A percentile compares a stretch with the other conserved stretches of the same genome.
These are phyloP conservation scores for Termitomyces sp. DNA, from an alignment of 768 basidiomycete species.

Conservation along the genomic window DNA sequence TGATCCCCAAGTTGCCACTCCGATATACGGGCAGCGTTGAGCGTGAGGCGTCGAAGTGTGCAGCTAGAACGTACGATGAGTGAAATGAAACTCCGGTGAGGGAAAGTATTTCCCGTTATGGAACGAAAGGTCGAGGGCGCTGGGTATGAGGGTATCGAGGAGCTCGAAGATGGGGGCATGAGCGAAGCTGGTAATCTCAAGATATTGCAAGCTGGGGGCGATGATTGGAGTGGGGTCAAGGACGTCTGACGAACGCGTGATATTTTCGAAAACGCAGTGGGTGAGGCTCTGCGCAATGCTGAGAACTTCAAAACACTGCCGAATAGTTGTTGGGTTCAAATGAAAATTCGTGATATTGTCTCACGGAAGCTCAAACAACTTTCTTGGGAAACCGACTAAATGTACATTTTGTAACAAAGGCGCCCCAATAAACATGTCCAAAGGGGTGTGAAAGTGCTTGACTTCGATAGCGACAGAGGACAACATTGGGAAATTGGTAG, in stretches of 20 bases:
- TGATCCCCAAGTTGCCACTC: slow-evolving; percentile 15
- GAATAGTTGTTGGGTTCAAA: slow-evolving; percentile 14
- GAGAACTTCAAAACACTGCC: slow-evolving; percentile 14
- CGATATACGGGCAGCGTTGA: slow-evolving; percentile 12
- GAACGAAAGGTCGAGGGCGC: slow-evolving; percentile 8
- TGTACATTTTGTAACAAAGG: slow-evolving; percentile 11
- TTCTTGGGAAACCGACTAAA: slow-evolving; percentile 10
- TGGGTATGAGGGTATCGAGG: slow-evolving; percentile 13
- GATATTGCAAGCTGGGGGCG: slow-evolving; percentile 8
- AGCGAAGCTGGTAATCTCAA: slow-evolving; percentile 13
- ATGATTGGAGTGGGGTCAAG: slow-evolving; percentile 13
- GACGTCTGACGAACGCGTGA: slow-evolving; percentile 15
- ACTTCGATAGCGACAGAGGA: slow-evolving; percentile 5
- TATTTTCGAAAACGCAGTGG: slow-evolving; percentile 14
- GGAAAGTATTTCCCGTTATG: slow-evolving; percentile 15
- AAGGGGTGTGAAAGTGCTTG: slow-evolving; percentile 1
- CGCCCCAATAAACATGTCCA: slow-evolving; percentile 10
- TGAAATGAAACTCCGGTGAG: slow-evolving; percentile 17
- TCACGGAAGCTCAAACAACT: slow-evolving; percentile 9
- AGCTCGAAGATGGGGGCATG: slow-evolving; percentile 15
- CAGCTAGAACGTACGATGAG: slow-evolving; percentile 14
- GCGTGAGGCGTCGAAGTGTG: slow-evolving; percentile 6
- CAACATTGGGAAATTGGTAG: slow-evolving; percentile 10
- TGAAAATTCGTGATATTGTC: slow-evolving; percentile 12
- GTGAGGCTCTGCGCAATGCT: slow-evolving; percentile 9